Percentiles rank a stretch among this genome's conserved stretches.
These are phyloP conservation scores for Heliocybe sulcata DNA, from an alignment of 1,284 basidiomycete species.

Conservation along the genomic window DNA sequence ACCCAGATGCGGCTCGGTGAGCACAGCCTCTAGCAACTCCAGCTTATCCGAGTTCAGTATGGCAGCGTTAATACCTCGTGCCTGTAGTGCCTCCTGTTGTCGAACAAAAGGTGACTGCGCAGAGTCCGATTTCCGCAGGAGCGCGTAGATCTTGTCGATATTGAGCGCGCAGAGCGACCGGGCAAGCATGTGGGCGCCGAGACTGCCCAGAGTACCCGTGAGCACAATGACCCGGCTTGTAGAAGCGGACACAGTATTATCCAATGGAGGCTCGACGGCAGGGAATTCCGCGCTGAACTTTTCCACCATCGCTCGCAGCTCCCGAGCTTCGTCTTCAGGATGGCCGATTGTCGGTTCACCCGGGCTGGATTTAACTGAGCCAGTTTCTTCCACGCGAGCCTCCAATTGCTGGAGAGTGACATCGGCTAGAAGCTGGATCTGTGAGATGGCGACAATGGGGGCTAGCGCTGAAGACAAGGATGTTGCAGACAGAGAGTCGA, in stretches of 20 bases:
- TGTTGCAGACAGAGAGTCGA: slow-evolving; percentile 32
- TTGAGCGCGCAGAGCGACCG: slow-evolving; percentile 13
- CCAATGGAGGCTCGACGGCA: neutral
- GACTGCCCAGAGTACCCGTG: slow-evolving; percentile 17
- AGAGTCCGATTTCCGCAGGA: slow-evolving; percentile 18
- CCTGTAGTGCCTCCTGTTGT: slow-evolving; percentile 20
- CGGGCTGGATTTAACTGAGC: no score
- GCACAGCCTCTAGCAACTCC: slow-evolving; percentile 10
- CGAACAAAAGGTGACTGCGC: slow-evolving; percentile 12
- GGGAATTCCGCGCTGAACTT: neutral
- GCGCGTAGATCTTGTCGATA: slow-evolving; percentile 20
- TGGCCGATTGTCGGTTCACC: no score
- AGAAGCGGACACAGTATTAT: neutral
- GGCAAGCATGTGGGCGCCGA: slow-evolving; percentile 12
- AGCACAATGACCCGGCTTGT: slow-evolving; percentile 10
- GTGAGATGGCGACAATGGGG: slow-evolving; percentile 21
- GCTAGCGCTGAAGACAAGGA: slow-evolving; percentile 25
- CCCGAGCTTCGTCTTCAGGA: neutral
- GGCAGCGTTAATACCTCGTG: slow-evolving; percentile 20
- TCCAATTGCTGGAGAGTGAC: slow-evolving; percentile 16
- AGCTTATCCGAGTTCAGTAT: slow-evolving; percentile 20
- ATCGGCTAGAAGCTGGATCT: slow-evolving; percentile 30
- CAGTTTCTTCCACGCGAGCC: neutral
- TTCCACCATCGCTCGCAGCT: neutral
- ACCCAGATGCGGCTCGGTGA: slow-evolving; percentile 20